Evolutionary conservation across 306 rosid genomes (phyloP), one percentile per base, ranked within the genome.

Genomic region (Medicago lupulina): DNA sequence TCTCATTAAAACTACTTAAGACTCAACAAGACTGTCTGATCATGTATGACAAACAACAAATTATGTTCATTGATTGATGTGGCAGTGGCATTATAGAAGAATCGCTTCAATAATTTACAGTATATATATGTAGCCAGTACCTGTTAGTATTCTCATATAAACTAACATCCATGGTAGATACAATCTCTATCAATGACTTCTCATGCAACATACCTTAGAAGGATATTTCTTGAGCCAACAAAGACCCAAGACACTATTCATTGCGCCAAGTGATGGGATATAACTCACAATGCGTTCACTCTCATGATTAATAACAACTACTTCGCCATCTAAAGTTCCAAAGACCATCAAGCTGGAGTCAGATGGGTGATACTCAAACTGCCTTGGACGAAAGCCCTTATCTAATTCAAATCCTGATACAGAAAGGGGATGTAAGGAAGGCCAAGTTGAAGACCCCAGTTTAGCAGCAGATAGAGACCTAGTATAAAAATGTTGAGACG

Each of bases 281-380:
- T 89, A 87, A 80, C 86, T 83, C 59, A 87, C 87, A 76, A 89
- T 71, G 39, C 76, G 88, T 71, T 80, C 93, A 76, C 73, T 87
- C 82, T 89, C 97, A 81, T 89, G 93, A 87, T 92, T 89, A 79
- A 92, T 84, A 63, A 85, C 93, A 73, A 88, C 83, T 40, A 92
- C 96, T 85, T 92, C 93, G 55, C 97, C 97, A 83, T 89, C 96
- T 81, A 92, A 81, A 72, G 97, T 92, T 81, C 97, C 97, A 79
- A 89, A 83, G 73, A 82, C 96, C 93, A 88, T 88, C 84, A 89
- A 79, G 84, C 96, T 87, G 59, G 92, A 75, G 75, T 88, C 90
- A 75, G 90, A 80, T 8, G 97, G 96, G 81, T 92, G 97, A 70
- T 92, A 92, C 84, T 92, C 97, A 60, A 89, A 89, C 84, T 92